These are phyloP conservation scores for Heterobasidion annosum DNA, from an alignment of 1,284 basidiomycete genomes.

Conservation along the genomic window DNA sequence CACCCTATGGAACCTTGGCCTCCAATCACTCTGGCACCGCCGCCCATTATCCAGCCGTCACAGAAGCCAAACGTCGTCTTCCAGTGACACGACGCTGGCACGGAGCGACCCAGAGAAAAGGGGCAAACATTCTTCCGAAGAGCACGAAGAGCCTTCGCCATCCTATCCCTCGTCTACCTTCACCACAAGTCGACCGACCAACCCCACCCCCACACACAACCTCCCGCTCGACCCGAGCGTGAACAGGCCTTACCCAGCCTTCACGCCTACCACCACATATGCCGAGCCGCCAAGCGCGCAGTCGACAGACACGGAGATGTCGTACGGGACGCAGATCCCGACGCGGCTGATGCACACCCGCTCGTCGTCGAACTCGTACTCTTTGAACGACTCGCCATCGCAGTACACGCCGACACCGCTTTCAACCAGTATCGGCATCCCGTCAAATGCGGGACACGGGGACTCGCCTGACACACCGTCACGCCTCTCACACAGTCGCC, in stretches of 20 bases:
- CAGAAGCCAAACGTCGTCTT: constrained; percentile 11
- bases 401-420: not conserved
- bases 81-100: not conserved
- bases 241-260: constrained; percentile 7
- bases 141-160: constrained; percentile 2
- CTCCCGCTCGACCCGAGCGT: constrained; percentile 7
- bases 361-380: constrained; percentile 11
- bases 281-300: constrained; percentile 11
- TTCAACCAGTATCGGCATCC: not conserved
- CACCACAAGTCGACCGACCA: constrained; percentile 4
- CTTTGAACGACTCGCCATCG: constrained; percentile 12
- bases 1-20: constrained; percentile 35
- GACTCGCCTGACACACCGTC: constrained; percentile 1
- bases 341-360: constrained; percentile 15
- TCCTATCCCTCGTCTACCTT: not conserved
- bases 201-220: constrained; percentile 10
- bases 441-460: not conserved
- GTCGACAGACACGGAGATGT: constrained; percentile 7
- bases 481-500: constrained; percentile 14
- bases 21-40: constrained; percentile 16
- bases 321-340: constrained; percentile 10
- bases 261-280: constrained; percentile 11
- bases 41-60: constrained; percentile 5
- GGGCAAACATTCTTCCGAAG: not conserved
- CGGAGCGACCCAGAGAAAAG: not conserved